Evolutionary conservation across 768 basidiomycete species (phyloP).

Genomic region (Leccinellum albellum): DNA sequence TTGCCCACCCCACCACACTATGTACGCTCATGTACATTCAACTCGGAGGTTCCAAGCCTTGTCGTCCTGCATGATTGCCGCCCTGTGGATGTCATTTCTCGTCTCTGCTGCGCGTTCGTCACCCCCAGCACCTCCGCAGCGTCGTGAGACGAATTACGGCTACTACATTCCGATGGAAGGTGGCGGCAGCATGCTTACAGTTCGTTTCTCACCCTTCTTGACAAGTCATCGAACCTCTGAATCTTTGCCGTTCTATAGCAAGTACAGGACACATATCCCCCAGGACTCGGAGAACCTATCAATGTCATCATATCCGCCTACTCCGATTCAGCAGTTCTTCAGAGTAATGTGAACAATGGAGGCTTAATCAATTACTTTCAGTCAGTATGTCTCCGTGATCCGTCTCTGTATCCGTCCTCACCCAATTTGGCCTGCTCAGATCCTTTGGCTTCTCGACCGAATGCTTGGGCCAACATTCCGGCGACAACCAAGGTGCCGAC

Average conservation of each 20-base stretch:
- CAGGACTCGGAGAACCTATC: slow-evolving; percentile 80
- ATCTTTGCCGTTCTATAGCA: slow-evolving; percentile 33
- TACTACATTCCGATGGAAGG: slow-evolving; percentile 53
- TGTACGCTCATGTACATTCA: background rate
- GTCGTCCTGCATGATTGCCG: slow-evolving; percentile 6
- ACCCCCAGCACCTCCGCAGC: slow-evolving; percentile 11
- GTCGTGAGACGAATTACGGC: slow-evolving; percentile 36
- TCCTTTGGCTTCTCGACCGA: slow-evolving; percentile 71
- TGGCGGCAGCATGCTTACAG: slow-evolving; percentile 72
- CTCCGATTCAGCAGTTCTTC: slow-evolving; percentile 68
- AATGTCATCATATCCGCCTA: slow-evolving; percentile 77
- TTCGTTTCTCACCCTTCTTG: slow-evolving; percentile 32
- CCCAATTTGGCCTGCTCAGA: slow-evolving; percentile 22
- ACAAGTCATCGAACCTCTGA: background rate
- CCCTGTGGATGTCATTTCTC: slow-evolving; percentile 9
- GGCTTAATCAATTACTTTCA: slow-evolving; percentile 80
- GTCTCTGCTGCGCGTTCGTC: slow-evolving; percentile 6
- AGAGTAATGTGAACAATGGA: slow-evolving; percentile 55
- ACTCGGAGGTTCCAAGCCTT: background rate
- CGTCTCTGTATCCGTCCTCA: background rate
- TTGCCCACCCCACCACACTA: background rate
- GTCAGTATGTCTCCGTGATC: slow-evolving; percentile 41
- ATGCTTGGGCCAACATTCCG: slow-evolving; percentile 80
- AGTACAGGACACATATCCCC: slow-evolving; percentile 56
- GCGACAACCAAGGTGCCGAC: slow-evolving; percentile 64